Base-by-base conservation (phyloP, 768 basidiomycete species). In the Megacollybia marginata region DNA sequence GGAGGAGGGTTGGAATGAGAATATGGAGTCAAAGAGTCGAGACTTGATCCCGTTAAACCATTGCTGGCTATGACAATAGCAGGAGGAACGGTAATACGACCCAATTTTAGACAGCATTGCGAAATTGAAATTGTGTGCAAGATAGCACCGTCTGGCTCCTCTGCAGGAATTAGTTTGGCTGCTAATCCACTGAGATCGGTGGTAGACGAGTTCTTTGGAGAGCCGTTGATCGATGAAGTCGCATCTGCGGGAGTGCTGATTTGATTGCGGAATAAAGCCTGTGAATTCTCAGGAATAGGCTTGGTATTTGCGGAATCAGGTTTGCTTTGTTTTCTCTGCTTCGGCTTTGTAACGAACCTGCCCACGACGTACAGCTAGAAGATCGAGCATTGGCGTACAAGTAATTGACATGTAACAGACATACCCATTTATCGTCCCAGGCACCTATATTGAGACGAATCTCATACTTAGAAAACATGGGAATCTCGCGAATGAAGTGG, bases 31-130 rank as follows among this genome's bases (percentile, higher is more conserved):
- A 65, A 67, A 65, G 72, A 69, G 67, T 48, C 64, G 3, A 63
- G 47, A 12, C 66, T 53, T 8, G 66, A 57, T 1, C 59, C 64
- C 18, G 67, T 64, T 53, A 83, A 79, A 0, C 88, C 88, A 51
- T 83, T 80, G 1, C 68, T 55, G 1, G 79, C 83, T 33, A 88
- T 62, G 10, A 76, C 75, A 52, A 90, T 51, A 3, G 72, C 70
- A 11, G 88, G 88, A 2, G 87, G 87, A 48, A 88, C 73, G 16
- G 85, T 88, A 52, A 89, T 82, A 1, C 86, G 75, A 0, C 80
- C 82, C 19, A 74, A 59, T 61, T 89, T 90, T 73, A 80, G 87
- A 59, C 83, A 86, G 19, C 78, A 50, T 48, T 78, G 79, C 23
- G 80, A 80, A 49, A 90, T 65, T 45, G 75, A 70, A 52, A 88